These are phyloP conservation scores for Metschnikowia lochheadii DNA, from an alignment of 805 yeast species.

Conservation along the genomic window DNA sequence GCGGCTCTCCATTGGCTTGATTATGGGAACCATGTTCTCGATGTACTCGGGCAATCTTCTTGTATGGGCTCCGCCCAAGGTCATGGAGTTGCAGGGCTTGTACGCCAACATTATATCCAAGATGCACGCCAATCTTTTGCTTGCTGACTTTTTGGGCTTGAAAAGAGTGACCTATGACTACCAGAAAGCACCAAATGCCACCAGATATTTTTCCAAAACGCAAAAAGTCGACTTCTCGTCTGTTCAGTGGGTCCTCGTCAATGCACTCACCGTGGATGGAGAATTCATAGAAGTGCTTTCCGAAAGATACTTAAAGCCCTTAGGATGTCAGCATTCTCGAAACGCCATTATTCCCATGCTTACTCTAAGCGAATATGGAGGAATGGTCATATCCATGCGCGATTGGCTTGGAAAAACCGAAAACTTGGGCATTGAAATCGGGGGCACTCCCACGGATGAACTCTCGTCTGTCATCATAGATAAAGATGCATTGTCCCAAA, in stretches of 20 bases:
- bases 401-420: constrained; percentile 83
- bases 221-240: constrained; percentile 72
- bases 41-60: constrained; percentile 81
- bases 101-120: constrained; percentile 77
- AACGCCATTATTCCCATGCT: constrained; percentile 84
- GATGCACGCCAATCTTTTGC: constrained; percentile 64
- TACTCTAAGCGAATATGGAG: constrained; percentile 90
- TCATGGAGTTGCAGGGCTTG: constrained; percentile 77
- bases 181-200: constrained; percentile 80
- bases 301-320: constrained; percentile 84
- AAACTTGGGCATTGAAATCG: constrained; percentile 49
- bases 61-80: constrained; percentile 71
- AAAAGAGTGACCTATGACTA: constrained; percentile 91
- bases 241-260: constrained; percentile 85
- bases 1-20: constrained; percentile 71
- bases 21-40: constrained; percentile 74
- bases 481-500: constrained; percentile 66
- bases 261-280: constrained; percentile 84
- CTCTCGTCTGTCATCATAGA: constrained; percentile 69
- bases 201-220: constrained; percentile 74
- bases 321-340: constrained; percentile 76
- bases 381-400: constrained; percentile 85
- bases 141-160: constrained; percentile 84
- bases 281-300: constrained; percentile 87
- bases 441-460: constrained; percentile 21